Conservation (phyloP, 2,329 filamentous ascomycete species). For the Aspergillus sp. region DNA sequence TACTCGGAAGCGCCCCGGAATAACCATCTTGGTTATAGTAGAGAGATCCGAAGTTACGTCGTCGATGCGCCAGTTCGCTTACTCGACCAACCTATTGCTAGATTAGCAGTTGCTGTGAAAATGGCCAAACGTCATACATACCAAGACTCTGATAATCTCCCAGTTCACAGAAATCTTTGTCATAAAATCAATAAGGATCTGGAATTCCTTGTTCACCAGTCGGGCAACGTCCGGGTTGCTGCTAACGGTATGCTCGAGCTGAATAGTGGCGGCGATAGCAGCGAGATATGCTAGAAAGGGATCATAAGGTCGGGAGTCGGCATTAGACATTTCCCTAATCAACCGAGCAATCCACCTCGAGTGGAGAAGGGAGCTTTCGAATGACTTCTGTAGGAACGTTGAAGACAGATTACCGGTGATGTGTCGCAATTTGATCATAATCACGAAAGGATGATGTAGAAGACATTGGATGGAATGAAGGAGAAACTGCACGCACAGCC, state of each 20-base stretch:
- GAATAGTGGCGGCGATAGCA: slow-evolving; percentile 29
- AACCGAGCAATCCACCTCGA: slow-evolving; percentile 28
- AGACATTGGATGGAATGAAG: slow-evolving; percentile 26
- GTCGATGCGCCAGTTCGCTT: slow-evolving; percentile 22
- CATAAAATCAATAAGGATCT: slow-evolving; percentile 22
- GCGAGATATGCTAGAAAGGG: slow-evolving; percentile 28
- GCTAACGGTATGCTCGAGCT: slow-evolving; percentile 27
- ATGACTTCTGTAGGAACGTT: slow-evolving; percentile 29
- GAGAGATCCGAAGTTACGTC: slow-evolving; percentile 23
- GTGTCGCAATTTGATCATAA: slow-evolving; percentile 27
- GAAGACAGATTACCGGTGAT: slow-evolving; percentile 23
- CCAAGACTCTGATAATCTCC: slow-evolving; percentile 23
- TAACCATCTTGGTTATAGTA: slow-evolving; percentile 27
- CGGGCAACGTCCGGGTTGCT: slow-evolving; percentile 26
- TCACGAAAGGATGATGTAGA: slow-evolving; percentile 28
- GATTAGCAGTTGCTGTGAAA: background rate
- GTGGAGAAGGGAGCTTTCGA: slow-evolving; percentile 28
- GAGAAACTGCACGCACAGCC: slow-evolving; percentile 29
- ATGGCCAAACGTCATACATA: background rate
- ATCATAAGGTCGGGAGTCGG: slow-evolving; percentile 21
- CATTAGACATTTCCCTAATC: slow-evolving; percentile 24
- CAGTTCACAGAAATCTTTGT: slow-evolving; percentile 20
- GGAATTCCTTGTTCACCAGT: slow-evolving; percentile 23
- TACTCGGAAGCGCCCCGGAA: slow-evolving; percentile 22
- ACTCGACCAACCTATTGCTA: slow-evolving; percentile 15